Base-by-base conservation (phyloP, 2,329 filamentous ascomycete genomes). In the Claviceps sp. region DNA sequence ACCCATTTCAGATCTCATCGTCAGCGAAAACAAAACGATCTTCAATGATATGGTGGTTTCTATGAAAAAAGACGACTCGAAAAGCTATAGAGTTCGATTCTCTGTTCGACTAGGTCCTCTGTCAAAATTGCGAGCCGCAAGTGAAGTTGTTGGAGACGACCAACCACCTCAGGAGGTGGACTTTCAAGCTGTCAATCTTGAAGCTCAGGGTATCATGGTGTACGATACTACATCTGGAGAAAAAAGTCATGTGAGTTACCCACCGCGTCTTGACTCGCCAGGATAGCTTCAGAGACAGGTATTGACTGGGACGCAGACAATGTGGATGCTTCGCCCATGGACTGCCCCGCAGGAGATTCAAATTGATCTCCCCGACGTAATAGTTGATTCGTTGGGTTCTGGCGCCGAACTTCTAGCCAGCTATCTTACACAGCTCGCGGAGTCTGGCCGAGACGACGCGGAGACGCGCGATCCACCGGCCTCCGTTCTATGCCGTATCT, bases 261-360 rank as follows among this genome's bases (percentile, higher is more conserved):
- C 18, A 7, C 20, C 20, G 3, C 7, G 4, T 16, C 16, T 38
- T 24, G 18, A 13, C 11, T 18, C 9, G 7, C 26, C 4, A 36
- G 4, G 9, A 47, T 14, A 9, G 4, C 26, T 9, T n/a, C 20
- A 40, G 13, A 24, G n/a, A 38, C 40, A 47, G 36, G 30, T 49
- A 50, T 54, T 55, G 45, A 58, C 48, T 6, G 18, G 30, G n/a
- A 46, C 40, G 14, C 49, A 95, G 88, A 95, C 89, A 18, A 98
- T 98, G 94, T 98, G 93, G 93, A 98, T 98, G 89, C 81, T 98
- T 59, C 87, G 93, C 57, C 93, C 91, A 2, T 95, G 89, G 69
- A 84, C 89, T 42, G 78, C 85, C 42, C 87, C 91, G 5, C 81
- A 89, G 58, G 90, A 97, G 72, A 88, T 98, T 63, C 94, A 94